These are phyloP conservation scores for Silene vulgaris DNA, from an alignment of 179 eudicot genomes.

Conservation along the genomic window DNA sequence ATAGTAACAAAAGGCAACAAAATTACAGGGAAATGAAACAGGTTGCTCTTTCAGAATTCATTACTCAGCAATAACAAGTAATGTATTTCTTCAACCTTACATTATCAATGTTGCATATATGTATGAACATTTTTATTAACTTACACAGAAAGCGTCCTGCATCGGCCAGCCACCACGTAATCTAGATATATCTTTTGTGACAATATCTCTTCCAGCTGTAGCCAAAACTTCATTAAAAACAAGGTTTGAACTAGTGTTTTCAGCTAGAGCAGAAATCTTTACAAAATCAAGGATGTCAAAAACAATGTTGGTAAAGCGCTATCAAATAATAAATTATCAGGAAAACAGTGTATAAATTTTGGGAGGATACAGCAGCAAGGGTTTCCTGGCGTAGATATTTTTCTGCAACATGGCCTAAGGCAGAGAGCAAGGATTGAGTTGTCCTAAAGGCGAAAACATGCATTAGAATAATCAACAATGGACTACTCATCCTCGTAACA, in stretches of 20 bases:
- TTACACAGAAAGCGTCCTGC: constrained; percentile 93
- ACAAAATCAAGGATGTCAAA: constrained; percentile 39
- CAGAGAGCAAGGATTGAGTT: constrained; percentile 87
- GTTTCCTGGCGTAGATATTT: constrained; percentile 91
- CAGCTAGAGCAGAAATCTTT: constrained; percentile 83
- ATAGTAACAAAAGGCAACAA: not conserved
- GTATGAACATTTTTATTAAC: constrained; percentile 27
- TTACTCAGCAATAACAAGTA: constrained; percentile 6
- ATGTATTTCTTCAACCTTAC: not conserved
- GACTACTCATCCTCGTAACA: constrained; percentile 3
- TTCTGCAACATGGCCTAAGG: constrained; percentile 68
- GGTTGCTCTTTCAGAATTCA: not conserved
- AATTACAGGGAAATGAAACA: not conserved
- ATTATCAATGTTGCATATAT: constrained; percentile 5
- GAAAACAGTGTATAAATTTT: not conserved
- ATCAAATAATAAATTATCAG: not conserved
- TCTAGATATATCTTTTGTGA: constrained; percentile 93
- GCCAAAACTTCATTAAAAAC: constrained; percentile 89
- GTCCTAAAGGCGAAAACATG: constrained; percentile 52
- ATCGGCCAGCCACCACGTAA: constrained; percentile 98
- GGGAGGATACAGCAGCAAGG: constrained; percentile 85
- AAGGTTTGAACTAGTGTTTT: constrained; percentile 63
- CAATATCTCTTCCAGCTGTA: constrained; percentile 84
- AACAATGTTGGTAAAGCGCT: not conserved
- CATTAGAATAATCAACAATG: constrained; percentile 14